Base-by-base conservation (phyloP, 2,329 filamentous ascomycete species). In the Alternaria sp. region DNA sequence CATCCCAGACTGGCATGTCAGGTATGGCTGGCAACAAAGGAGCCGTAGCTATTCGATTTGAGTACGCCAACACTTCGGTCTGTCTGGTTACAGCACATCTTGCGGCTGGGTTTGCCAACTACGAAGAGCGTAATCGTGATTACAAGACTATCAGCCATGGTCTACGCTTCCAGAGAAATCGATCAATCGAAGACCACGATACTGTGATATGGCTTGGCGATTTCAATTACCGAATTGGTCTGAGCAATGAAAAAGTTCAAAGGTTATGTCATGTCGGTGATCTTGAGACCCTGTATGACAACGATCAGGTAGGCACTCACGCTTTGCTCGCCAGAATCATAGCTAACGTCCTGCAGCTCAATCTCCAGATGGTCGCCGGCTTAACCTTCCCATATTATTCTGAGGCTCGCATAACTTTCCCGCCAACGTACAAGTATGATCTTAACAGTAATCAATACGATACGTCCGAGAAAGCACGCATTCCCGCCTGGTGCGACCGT, bases 1-100 rank as follows among this genome's bases (percentile, higher is more conserved):
- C 25, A 25, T 20, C 11, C 86, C 85, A 78, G 85, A 91, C 89
- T 1, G 95, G 95, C 4, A 89, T 99, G 85, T 97, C 94, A 25
- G 95, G 95, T 6, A 97, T 99, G 85, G 94, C 94, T 28, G 95
- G 95, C 22, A 99, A 99, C 81, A 99, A 99, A 81, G 95, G 95
- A 18, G 95, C 95, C 1, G 96, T 97, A 51, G 95, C 94, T 2
- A 97, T 99, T 70, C 90, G 95, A 5, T 92, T 99, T 79, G 94
- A 98, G 65, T 97, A 93, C 73, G 94, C 92, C 28, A 96, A 92
- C 74, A 98, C 94, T 2, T 92, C 91, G 2, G 87, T 99, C 28
- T 98, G 95, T 78, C 94, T 99, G 64, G 92, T 99, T 27, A 99
- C 95, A 22, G 95, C 95, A 20, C 95, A 99, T 86, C 82, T 99